Base-by-base conservation (phyloP, 768 basidiomycete species). In the Grammothele lineata region DNA sequence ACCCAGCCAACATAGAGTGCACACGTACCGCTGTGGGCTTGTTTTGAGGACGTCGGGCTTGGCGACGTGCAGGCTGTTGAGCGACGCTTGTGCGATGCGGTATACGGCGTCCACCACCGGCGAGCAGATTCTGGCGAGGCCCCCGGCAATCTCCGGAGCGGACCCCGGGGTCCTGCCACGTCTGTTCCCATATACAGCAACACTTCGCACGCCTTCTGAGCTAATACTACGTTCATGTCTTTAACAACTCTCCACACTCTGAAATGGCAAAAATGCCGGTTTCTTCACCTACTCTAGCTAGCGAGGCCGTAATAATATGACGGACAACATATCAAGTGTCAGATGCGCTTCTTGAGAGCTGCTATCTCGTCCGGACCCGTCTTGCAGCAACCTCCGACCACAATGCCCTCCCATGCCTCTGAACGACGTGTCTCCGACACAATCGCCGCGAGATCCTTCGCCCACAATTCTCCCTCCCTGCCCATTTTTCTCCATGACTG, bases 331-430 rank as follows among this genome's bases (percentile, higher is more conserved):
- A n/a, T n/a, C n/a, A n/a, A n/a, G n/a, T n/a, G n/a, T n/a, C n/a
- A n/a, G n/a, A n/a, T 32, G 24, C 25, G 40, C 32, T 34, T 36
- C n/a, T 26, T n/a, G 32, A 52, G 40, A 21, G 25, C 48, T 8
- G 44, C 38, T 12, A 87, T 81, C 40, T 85, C 74, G 11, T 65
- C 65, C 3, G 78, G 80, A 1, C 72, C 71, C 6, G 78, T 73
- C 53, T 78, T 75, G 59, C 87, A 88, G 57, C 87, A 88, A 0
- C 87, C 86, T 1, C 87, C 87, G 0, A 80, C 70, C 8, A 86
- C 59, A 4, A 85, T 54, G 2, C 79, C 78, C 15, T 55, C 65
- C 78, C 81, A 80, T 5, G 61, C 54, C 4, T 50, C 45, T 14
- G 54, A 49, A n/a, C 46, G 24, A 9, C 43, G 2, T n/a, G 36